Conservation (phyloP, 768 basidiomycete species). For the Pholiota molesta region DNA sequence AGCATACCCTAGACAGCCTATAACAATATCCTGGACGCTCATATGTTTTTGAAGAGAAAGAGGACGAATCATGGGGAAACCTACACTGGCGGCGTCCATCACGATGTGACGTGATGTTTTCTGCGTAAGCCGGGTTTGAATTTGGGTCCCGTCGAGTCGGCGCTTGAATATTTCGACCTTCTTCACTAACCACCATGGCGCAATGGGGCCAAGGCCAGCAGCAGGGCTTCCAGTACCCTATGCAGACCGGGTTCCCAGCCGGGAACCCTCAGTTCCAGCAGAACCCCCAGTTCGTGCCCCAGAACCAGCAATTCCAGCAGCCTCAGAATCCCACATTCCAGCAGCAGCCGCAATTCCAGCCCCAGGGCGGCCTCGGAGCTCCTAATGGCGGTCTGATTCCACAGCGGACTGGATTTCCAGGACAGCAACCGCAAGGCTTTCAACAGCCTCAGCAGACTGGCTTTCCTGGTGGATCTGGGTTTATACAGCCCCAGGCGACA, state of each 20-base stretch:
- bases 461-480: conserved; percentile 42
- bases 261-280: conserved; percentile 45
- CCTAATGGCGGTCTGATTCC: conserved; percentile 48
- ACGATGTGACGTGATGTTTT: neutral
- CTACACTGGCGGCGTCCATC: neutral
- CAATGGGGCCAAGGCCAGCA: conserved; percentile 78
- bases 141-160: conserved; percentile 12
- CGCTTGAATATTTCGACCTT: conserved; percentile 20
- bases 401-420: conserved; percentile 65
- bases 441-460: conserved; percentile 68
- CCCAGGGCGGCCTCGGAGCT: conserved; percentile 33
- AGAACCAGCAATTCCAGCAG: conserved; percentile 47
- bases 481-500: conserved; percentile 56
- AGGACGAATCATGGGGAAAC: neutral
- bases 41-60: neutral
- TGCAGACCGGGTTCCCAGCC: conserved; percentile 68
- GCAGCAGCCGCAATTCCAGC: conserved; percentile 39
- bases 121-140: neutral
- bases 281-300: conserved; percentile 48
- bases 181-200: conserved; percentile 55
- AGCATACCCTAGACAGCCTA: neutral
- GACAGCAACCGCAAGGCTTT: conserved; percentile 43
- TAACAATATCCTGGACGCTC: neutral
- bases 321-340: conserved; percentile 41
- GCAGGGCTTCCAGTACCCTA: conserved; percentile 71